phyloP scores from a whole-genome alignment of 805 yeast species.

The Candida peoriensis region DNA sequence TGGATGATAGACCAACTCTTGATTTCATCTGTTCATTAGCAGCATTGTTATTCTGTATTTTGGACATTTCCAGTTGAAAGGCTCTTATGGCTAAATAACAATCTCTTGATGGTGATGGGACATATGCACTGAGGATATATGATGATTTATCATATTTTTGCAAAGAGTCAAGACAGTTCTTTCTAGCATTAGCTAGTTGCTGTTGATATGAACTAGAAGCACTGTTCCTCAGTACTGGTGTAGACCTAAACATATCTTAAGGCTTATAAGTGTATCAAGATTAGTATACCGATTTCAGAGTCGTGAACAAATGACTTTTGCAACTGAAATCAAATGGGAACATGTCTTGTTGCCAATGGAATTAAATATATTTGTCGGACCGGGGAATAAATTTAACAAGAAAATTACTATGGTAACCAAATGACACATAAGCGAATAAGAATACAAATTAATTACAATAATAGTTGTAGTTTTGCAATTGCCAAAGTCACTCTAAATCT shows the following conservation, averaged over 20 bases:
- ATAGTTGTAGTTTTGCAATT: too few species aligned
- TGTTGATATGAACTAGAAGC: background rate
- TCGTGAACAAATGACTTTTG: background rate
- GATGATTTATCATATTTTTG: constrained; percentile 57
- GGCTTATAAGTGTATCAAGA: too few species aligned
- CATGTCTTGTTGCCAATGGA: too few species aligned
- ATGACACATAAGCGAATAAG: too few species aligned
- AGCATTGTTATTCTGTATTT: constrained; percentile 30
- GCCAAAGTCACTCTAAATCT: too few species aligned
- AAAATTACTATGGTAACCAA: too few species aligned
- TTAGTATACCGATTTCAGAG: background rate
- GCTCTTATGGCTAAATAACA: constrained; percentile 60
- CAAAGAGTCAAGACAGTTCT: constrained; percentile 20
- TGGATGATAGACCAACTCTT: constrained; percentile 19
- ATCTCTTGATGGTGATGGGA: constrained; percentile 60
- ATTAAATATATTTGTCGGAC: too few species aligned
- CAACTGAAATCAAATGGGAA: too few species aligned
- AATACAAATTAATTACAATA: too few species aligned
- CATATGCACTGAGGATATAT: constrained; percentile 58
- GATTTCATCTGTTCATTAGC: constrained; percentile 28
- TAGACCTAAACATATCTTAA: too few species aligned
- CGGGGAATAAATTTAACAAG: too few species aligned
- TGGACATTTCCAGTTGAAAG: constrained; percentile 59
- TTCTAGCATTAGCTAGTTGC: constrained; percentile 2
- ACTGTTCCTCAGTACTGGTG: too few species aligned